phyloP scores from a whole-genome alignment of 2,329 filamentous ascomycete genomes.

The Triangularia verruculosa region DNA sequence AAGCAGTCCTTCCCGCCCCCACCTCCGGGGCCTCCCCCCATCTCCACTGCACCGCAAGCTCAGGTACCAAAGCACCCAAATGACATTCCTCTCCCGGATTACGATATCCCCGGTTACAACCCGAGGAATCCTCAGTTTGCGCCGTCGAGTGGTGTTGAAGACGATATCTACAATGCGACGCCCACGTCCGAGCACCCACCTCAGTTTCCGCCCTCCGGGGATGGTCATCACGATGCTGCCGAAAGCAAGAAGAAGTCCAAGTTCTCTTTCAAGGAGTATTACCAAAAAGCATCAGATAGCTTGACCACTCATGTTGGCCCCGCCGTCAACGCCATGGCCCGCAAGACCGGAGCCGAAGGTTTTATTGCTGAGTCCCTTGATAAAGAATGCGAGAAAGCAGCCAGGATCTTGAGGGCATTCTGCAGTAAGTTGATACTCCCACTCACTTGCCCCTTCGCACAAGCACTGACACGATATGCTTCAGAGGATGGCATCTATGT shows the following conservation, averaged over 20 bases:
- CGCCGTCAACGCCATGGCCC: conserved; percentile 77
- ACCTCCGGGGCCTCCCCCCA: conserved; percentile 29
- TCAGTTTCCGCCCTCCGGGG: conserved; percentile 12
- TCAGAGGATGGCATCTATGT: conserved; percentile 53
- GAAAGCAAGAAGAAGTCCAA: conserved; percentile 23
- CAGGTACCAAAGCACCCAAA: conserved; percentile 26
- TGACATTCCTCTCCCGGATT: conserved; percentile 29
- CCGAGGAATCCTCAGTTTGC: conserved; percentile 24
- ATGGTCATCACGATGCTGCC: conserved; percentile 9
- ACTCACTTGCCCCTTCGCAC: not conserved
- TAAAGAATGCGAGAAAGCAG: conserved; percentile 88
- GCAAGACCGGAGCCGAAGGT: conserved; percentile 77
- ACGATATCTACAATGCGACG: conserved; percentile 27
- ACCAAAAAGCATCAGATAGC: conserved; percentile 16
- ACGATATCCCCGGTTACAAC: conserved; percentile 24
- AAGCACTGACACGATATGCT: not conserved
- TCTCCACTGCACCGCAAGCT: conserved; percentile 17
- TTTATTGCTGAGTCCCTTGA: conserved; percentile 85
- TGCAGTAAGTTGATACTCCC: conserved; percentile 73
- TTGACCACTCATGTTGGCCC: conserved; percentile 53
- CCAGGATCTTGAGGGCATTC: conserved; percentile 78
- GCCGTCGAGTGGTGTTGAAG: conserved; percentile 12
- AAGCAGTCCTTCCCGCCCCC: conserved; percentile 28
- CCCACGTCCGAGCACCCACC: conserved; percentile 26
- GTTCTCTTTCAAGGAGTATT: conserved; percentile 6